These are phyloP conservation scores for Amniculicola lignicola DNA, from an alignment of 495 filamentous ascomycete genomes.

Conservation along the genomic window DNA sequence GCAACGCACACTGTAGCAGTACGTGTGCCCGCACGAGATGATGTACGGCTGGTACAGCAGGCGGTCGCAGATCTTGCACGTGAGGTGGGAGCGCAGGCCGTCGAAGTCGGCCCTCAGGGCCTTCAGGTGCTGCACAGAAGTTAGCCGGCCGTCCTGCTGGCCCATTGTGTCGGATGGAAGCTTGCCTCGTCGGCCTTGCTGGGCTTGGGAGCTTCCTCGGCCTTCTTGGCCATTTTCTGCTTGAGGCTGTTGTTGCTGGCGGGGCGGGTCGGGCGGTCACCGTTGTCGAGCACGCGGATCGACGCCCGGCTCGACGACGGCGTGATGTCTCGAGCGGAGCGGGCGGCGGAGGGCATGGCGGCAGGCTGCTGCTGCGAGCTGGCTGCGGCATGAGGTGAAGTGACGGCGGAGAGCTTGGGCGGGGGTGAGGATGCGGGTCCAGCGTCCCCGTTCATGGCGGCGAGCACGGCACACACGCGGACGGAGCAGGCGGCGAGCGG, in stretches of 20 bases:
- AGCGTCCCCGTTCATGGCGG: too few relatives aligned
- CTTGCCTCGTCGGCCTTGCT: constrained; percentile 32
- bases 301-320: constrained; percentile 8
- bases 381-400: not conserved
- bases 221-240: constrained; percentile 29
- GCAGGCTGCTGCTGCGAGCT: constrained; percentile 12
- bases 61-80: constrained; percentile 67
- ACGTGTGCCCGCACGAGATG: constrained; percentile 69
- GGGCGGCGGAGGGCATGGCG: constrained; percentile 18
- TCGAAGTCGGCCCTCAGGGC: constrained; percentile 44
- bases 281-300: constrained; percentile 5
- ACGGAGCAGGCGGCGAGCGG: too few relatives aligned
- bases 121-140: constrained; percentile 36
- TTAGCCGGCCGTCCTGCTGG: constrained; percentile 9
- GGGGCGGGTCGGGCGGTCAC: constrained; percentile 15
- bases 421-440: too few relatives aligned
- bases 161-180: not conserved
- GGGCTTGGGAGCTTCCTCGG: constrained; percentile 22
- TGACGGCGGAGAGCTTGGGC: not conserved
- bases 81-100: constrained; percentile 44
- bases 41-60: constrained; percentile 72
- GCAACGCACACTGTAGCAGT: constrained; percentile 65
- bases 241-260: constrained; percentile 32
- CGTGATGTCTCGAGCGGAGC: constrained; percentile 6
- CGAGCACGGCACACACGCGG: too few relatives aligned